Evolutionary conservation across 805 yeast species (phyloP), one percentile per base, ranked within the genome.

Genomic region (Clavispora phyllophila): DNA sequence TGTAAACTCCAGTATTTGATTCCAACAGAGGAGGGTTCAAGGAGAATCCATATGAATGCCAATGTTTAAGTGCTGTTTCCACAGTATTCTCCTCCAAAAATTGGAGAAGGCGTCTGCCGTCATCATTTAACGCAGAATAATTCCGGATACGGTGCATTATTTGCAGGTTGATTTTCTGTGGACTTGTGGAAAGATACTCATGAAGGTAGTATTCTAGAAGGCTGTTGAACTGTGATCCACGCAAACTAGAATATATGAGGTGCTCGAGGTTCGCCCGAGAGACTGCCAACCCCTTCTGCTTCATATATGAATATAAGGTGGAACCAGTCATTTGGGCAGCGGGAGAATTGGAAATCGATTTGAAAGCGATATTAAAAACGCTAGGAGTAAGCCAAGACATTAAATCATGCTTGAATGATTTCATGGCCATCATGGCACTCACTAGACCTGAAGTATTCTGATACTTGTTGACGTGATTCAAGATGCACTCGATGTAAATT

Each of bases 371-470:
- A 36, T 56, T 44, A 36, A 47, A 53, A 66, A 66, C 69, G 17
- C 61, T 64, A 0, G 32, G 19, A 40, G 64, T 51, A 4, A 68
- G 45, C 67, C 66, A 65, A 13, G 10, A 9, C 2, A 20, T 4
- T 13, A 33, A 9, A 14, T 55, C 50, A 2, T 34, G 23, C 2
- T 39, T 18, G 29, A 58, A 49, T 3, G 44, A 36, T 15, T 56
- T 48, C 2, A 63, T 31, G 7, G 48, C 47, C 4, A 40, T 37
- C 14, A 68, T 42, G 0, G 51, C 57, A 20, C 51, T 47, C 1
- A 56, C 50, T 4, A 61, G 44, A 0, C 66, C 73, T 2, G 68
- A 51, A 36, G 61, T 60, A 47, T 68, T 68, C 40, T 66, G 70
- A 49, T 60, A 57, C 15, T 60, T 39, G 25, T 54, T 55, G 18